These are phyloP conservation scores for Malus orientalis DNA, from an alignment of 306 rosid genomes.

Conservation along the genomic window DNA sequence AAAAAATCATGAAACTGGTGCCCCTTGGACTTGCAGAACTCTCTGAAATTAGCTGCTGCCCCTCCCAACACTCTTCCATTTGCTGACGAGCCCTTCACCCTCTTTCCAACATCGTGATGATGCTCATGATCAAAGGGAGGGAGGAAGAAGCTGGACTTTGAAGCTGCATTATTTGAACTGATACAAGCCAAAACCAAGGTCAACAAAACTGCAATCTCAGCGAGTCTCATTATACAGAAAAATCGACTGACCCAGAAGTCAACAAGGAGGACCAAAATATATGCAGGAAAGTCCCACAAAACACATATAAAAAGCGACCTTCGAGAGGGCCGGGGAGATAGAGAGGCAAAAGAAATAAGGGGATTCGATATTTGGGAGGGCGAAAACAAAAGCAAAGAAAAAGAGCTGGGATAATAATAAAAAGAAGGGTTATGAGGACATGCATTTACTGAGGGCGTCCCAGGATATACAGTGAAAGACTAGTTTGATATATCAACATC, in stretches of 20 bases:
- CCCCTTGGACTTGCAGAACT: slow-evolving; percentile 27
- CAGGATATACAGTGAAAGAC: slow-evolving; percentile 48
- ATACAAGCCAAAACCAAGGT: slow-evolving; percentile 38
- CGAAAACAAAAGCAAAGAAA: background rate
- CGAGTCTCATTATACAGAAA: slow-evolving; percentile 1
- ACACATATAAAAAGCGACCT: slow-evolving; percentile 21
- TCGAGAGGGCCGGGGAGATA: background rate
- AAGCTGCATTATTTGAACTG: slow-evolving; percentile 30
- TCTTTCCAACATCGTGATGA: background rate
- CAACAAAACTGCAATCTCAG: slow-evolving; percentile 27
- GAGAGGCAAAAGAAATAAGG: slow-evolving; percentile 48
- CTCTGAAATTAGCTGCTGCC: background rate
- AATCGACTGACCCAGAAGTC: background rate
- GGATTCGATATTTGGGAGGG: background rate
- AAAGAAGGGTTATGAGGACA: slow-evolving; percentile 3
- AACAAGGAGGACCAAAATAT: slow-evolving; percentile 6
- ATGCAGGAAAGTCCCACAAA: background rate
- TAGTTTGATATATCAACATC: slow-evolving; percentile 54
- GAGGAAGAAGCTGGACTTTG: slow-evolving; percentile 4
- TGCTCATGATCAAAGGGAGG: background rate
- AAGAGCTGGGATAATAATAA: background rate
- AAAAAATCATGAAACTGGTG: slow-evolving; percentile 18
- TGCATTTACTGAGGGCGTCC: slow-evolving; percentile 55
- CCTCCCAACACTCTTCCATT: slow-evolving; percentile 2
- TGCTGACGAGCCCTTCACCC: slow-evolving; percentile 13